Percentiles rank a stretch among this genome's conserved stretches.
phyloP scores from a whole-genome alignment of 345 rosid species.

The Dovyalis caffra region DNA sequence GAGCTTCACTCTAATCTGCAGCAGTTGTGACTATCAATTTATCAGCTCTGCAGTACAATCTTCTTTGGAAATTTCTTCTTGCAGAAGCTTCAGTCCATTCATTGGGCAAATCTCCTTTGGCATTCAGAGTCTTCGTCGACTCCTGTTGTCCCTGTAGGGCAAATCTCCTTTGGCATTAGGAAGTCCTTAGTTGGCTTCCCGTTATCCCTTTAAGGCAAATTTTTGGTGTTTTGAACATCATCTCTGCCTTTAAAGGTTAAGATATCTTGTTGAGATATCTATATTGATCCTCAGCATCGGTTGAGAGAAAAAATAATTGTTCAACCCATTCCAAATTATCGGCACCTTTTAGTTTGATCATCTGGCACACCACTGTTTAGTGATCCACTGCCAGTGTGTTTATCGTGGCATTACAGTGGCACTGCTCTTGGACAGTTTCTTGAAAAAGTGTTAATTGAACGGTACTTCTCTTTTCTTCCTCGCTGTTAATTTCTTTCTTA shows the following conservation, averaged over 20 bases:
- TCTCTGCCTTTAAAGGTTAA: constrained; percentile 27
- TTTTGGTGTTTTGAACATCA: constrained; percentile 17
- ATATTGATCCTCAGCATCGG: not conserved
- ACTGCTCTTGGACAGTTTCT: not conserved
- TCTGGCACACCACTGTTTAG: not conserved
- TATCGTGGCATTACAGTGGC: not conserved
- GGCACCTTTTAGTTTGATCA: not conserved
- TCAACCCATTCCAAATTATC: not conserved
- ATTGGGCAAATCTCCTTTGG: constrained; percentile 73
- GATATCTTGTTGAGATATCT: constrained; percentile 11
- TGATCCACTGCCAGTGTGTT: not conserved
- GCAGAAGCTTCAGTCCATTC: constrained; percentile 39
- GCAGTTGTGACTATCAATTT: constrained; percentile 11
- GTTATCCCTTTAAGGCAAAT: constrained; percentile 39
- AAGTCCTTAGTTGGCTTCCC: constrained; percentile 17
- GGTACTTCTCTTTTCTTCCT: constrained; percentile 6
- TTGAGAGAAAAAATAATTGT: not conserved
- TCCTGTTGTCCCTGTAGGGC: constrained; percentile 32
- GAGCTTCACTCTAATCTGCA: constrained; percentile 18
- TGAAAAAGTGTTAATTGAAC: not conserved
- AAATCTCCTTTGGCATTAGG: constrained; percentile 43
- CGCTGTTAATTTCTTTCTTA: not conserved
- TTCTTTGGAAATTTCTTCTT: constrained; percentile 23
- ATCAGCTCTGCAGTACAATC: constrained; percentile 20
- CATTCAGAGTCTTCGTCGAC: constrained; percentile 39